phyloP scores from a whole-genome alignment of 1,284 basidiomycete genomes.

The Irpex sp. region DNA sequence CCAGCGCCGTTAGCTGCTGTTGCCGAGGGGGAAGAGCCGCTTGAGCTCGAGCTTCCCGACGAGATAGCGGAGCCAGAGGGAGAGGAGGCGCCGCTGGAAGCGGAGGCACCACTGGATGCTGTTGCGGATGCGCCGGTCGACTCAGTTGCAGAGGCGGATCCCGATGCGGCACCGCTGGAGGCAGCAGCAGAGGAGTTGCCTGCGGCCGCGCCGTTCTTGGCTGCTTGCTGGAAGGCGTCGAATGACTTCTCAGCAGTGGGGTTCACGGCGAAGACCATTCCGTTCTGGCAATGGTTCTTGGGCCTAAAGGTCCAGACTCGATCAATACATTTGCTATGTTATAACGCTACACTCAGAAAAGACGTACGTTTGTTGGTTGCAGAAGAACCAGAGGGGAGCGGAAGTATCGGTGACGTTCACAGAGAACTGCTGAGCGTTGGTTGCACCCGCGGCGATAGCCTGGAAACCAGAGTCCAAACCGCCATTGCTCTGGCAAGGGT shows the following conservation, averaged over 20 bases:
- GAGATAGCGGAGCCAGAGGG: neutral
- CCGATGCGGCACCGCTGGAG: neutral
- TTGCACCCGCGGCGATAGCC: conserved; percentile 24
- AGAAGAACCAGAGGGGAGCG: conserved; percentile 38
- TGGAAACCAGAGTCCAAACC: conserved; percentile 42
- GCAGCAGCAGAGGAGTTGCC: conserved; percentile 10
- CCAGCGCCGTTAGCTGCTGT: conserved; percentile 3
- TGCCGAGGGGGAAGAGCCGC: conserved; percentile 3
- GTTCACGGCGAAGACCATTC: conserved; percentile 40
- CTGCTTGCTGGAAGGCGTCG: conserved; percentile 30
- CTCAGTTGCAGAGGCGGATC: neutral
- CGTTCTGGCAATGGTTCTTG: conserved; percentile 29
- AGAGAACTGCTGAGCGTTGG: conserved; percentile 27
- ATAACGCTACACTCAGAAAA: neutral
- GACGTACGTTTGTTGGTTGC: conserved; percentile 30
- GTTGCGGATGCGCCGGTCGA: neutral
- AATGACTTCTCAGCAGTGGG: conserved; percentile 26
- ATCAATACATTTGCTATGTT: neutral
- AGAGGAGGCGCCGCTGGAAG: neutral
- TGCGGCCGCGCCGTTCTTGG: conserved; percentile 22
- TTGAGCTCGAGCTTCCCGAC: conserved; percentile 2
- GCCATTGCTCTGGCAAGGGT: conserved; percentile 33
- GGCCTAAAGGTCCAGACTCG: neutral
- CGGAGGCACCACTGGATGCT: neutral
- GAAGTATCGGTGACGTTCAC: conserved; percentile 32